phyloP scores from a whole-genome alignment of 106 monocot species.

The Acorus calamus region DNA sequence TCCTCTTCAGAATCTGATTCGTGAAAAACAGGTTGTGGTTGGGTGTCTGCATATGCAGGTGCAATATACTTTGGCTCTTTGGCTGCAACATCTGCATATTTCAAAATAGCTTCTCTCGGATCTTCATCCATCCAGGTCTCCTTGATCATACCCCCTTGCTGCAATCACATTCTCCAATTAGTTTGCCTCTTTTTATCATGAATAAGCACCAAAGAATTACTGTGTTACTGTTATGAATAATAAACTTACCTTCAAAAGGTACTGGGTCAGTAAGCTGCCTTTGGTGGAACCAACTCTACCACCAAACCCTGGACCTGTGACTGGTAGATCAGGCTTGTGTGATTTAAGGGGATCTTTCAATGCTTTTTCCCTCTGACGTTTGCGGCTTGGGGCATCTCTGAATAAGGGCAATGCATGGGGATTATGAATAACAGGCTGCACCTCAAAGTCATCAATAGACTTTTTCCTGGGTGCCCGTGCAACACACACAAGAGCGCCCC shows the following conservation, averaged over 20 bases:
- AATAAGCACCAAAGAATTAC: no score
- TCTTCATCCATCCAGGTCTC: constrained; percentile 99
- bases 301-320: constrained; percentile 83
- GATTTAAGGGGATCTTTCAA: constrained; percentile 87
- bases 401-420: constrained; percentile 93
- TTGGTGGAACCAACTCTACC: constrained; percentile 95
- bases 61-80: constrained; percentile 91
- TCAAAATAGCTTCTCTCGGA: constrained; percentile 94
- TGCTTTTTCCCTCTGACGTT: constrained; percentile 82
- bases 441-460: constrained; percentile 84
- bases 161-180: constrained; percentile 9
- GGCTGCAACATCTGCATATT: constrained; percentile 76
- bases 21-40: constrained; percentile 81
- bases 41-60: constrained; percentile 85
- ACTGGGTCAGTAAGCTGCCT: constrained; percentile 91
- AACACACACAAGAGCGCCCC: constrained; percentile 96
- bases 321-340: constrained; percentile 85
- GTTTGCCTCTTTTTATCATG: no score
- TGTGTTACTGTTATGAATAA: no score
- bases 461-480: constrained; percentile 75
- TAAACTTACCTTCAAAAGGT: constrained; percentile 71
- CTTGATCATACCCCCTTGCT: constrained; percentile 95
- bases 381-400: constrained; percentile 87
- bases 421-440: constrained; percentile 80
- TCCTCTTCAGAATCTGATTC: constrained; percentile 86